These are phyloP conservation scores for Cystofilobasidium bisporidii DNA, from an alignment of 768 basidiomycete genomes.

Conservation along the genomic window DNA sequence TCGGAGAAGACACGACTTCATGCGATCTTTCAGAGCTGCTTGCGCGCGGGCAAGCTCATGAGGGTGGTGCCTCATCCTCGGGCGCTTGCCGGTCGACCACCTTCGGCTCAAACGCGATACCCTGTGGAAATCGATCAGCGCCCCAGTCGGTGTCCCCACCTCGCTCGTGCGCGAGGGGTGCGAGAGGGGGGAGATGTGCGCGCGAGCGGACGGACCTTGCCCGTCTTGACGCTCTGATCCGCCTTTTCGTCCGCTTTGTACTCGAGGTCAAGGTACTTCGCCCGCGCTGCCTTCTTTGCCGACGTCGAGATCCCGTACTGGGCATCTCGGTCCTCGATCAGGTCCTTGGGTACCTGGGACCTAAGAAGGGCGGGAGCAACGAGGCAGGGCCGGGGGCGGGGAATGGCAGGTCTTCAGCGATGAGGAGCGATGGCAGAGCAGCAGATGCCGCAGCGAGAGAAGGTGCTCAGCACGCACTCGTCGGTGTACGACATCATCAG, in stretches of 20 bases:
- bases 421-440: background rate
- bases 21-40: too few species aligned
- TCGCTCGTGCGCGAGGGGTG: too few species aligned
- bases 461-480: slow-evolving; percentile 30
- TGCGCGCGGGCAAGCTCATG: background rate
- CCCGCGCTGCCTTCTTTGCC: slow-evolving; percentile 40
- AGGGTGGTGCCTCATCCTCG: too few species aligned
- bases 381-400: too few species aligned
- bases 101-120: background rate
- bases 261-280: background rate
- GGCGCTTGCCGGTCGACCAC: background rate
- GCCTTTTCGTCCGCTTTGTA: background rate
- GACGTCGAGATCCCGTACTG: slow-evolving; percentile 40
- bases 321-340: slow-evolving; percentile 40
- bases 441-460: background rate
- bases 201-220: slow-evolving; percentile 22
- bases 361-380: background rate
- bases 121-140: too few species aligned
- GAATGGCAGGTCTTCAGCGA: too few species aligned
- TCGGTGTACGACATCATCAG: slow-evolving; percentile 47
- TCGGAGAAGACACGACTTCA: too few species aligned
- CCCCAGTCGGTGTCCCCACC: too few species aligned
- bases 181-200: too few species aligned
- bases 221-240: slow-evolving; percentile 14
- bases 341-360: slow-evolving; percentile 38